phyloP scores from a whole-genome alignment of 1,139 yeast species.

The Scheffersomyces lignicola region DNA sequence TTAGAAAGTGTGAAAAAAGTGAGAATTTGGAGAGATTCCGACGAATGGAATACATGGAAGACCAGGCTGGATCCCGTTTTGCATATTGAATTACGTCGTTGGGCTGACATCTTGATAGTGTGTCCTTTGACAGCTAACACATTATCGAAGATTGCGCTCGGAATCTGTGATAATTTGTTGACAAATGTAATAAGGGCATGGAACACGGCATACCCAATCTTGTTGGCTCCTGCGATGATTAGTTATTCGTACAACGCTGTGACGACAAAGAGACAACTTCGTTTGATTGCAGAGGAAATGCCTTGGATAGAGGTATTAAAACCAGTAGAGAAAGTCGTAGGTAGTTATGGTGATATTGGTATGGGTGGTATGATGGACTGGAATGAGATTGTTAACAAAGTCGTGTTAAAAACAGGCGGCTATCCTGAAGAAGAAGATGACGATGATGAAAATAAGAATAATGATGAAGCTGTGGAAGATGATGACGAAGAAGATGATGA shows the following conservation, averaged over 20 bases:
- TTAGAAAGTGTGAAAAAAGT: conserved; percentile 45
- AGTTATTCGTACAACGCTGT: conserved; percentile 87
- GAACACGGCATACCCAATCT: conserved; percentile 84
- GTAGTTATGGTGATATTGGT: conserved; percentile 92
- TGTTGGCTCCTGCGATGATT: conserved; percentile 93
- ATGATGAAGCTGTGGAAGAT: conserved; percentile 33
- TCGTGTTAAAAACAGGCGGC: conserved; percentile 82
- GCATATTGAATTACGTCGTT: conserved; percentile 87
- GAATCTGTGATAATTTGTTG: conserved; percentile 83
- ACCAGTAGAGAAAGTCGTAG: conserved; percentile 92
- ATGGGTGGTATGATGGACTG: conserved; percentile 93
- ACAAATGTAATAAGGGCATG: conserved; percentile 91
- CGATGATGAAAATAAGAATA: conserved; percentile 61
- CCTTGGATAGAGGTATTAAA: conserved; percentile 86
- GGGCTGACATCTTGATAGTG: conserved; percentile 91
- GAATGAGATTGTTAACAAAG: conserved; percentile 85
- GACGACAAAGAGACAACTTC: conserved; percentile 78
- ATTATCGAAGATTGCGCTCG: conserved; percentile 83
- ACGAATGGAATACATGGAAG: conserved; percentile 91
- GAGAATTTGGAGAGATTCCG: conserved; percentile 83
- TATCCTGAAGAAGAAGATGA: conserved; percentile 87
- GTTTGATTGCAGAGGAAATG: conserved; percentile 78
- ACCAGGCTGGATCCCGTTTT: conserved; percentile 85
- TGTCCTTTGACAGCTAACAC: conserved; percentile 93
- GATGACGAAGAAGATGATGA: conserved; percentile 34